phyloP scores from a whole-genome alignment of 1,284 basidiomycete genomes.

The Wolfiporia cocos region DNA sequence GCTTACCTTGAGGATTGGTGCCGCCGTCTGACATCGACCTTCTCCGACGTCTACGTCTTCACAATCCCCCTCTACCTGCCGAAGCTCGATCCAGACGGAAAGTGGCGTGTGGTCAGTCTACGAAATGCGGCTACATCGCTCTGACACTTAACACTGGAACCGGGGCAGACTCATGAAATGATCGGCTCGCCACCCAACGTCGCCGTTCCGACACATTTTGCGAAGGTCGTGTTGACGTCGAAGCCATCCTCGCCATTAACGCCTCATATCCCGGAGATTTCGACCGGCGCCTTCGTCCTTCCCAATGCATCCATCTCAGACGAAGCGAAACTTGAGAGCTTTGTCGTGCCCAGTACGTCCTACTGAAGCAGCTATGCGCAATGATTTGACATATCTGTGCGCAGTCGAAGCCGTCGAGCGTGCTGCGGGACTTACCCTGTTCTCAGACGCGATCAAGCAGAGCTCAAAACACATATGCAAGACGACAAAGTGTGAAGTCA shows the following conservation, averaged over 20 bases:
- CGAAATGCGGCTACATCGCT: background rate
- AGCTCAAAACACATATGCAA: slow-evolving; percentile 87
- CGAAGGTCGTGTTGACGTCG: slow-evolving; percentile 88
- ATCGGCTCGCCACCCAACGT: slow-evolving; percentile 90
- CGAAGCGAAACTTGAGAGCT: slow-evolving; percentile 70
- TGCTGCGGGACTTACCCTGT: slow-evolving; percentile 84
- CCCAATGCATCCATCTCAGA: slow-evolving; percentile 90
- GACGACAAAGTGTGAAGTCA: slow-evolving; percentile 79
- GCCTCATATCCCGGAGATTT: slow-evolving; percentile 69
- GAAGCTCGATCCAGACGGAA: slow-evolving; percentile 78
- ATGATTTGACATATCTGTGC: background rate
- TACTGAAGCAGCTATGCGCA: background rate
- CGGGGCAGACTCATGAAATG: slow-evolving; percentile 77
- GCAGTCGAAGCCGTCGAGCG: slow-evolving; percentile 88
- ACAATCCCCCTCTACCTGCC: slow-evolving; percentile 98
- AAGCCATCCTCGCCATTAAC: slow-evolving; percentile 68
- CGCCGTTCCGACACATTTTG: slow-evolving; percentile 96
- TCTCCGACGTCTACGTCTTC: slow-evolving; percentile 95
- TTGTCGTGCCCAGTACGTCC: slow-evolving; percentile 71
- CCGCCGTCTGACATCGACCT: slow-evolving; percentile 77
- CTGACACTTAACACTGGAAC: background rate
- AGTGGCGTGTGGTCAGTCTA: slow-evolving; percentile 83
- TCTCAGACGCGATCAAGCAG: slow-evolving; percentile 80
- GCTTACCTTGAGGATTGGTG: slow-evolving; percentile 97
- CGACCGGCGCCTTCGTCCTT: slow-evolving; percentile 90